These are phyloP conservation scores for Pyricularia grisea DNA, from an alignment of 2,329 filamentous ascomycete species.

Conservation along the genomic window DNA sequence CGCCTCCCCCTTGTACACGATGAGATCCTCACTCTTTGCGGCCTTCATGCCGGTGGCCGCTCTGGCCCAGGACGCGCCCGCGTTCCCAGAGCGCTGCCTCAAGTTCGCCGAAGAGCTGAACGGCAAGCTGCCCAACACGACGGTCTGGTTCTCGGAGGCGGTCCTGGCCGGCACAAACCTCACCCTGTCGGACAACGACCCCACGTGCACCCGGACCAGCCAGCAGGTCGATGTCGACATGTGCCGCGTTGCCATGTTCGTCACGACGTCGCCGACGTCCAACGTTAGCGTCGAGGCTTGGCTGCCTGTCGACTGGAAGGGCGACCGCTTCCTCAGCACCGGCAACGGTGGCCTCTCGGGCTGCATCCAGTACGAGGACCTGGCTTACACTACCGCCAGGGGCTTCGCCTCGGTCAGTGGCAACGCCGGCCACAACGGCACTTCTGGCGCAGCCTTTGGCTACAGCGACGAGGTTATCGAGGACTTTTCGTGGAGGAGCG, in stretches of 20 bases:
- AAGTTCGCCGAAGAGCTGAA: not conserved
- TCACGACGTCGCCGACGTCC: slow-evolving; percentile 24
- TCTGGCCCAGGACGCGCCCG: not conserved
- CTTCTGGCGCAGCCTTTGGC: slow-evolving; percentile 19
- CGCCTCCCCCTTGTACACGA: not conserved
- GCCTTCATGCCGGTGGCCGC: not conserved
- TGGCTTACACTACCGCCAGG: slow-evolving; percentile 20
- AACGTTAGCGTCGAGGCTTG: slow-evolving; percentile 36
- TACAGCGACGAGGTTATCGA: slow-evolving; percentile 24
- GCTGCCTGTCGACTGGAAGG: slow-evolving; percentile 24
- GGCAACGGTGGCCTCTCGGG: slow-evolving; percentile 23
- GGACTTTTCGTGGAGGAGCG: slow-evolving; percentile 26
- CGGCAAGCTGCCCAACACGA: slow-evolving; percentile 2
- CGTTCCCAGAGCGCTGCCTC: not conserved
- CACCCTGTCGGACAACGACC: slow-evolving; percentile 7
- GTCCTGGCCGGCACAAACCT: slow-evolving; percentile 4
- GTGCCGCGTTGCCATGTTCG: slow-evolving; percentile 17
- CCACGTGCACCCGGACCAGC: slow-evolving; percentile 5
- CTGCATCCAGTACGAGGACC: slow-evolving; percentile 27
- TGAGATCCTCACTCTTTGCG: not conserved
- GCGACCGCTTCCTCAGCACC: slow-evolving; percentile 19
- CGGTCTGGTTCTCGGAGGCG: slow-evolving; percentile 2
- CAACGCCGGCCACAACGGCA: slow-evolving; percentile 35
- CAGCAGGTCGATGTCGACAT: slow-evolving; percentile 10
- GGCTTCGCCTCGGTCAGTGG: slow-evolving; percentile 32